Percentiles rank a stretch among this genome's conserved stretches.
Conservation (phyloP, 768 basidiomycete species). For the Multifurca ochricompacta region DNA sequence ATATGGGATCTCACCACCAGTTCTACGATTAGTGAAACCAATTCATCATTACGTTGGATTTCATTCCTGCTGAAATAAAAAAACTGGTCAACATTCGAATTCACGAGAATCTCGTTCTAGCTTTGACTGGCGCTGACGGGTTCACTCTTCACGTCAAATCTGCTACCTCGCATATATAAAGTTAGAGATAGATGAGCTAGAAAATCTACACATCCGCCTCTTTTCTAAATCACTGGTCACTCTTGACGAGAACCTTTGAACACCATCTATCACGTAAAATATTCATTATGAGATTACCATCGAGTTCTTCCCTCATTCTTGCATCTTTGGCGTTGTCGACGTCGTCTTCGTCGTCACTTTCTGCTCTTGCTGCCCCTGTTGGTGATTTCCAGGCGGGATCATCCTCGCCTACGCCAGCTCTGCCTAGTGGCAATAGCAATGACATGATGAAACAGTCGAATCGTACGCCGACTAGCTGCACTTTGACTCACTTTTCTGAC, state of each 20-base stretch:
- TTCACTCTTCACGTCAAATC: background rate
- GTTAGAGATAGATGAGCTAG: background rate
- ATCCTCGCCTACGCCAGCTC: background rate
- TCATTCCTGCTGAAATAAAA: background rate
- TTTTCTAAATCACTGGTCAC: slow-evolving; percentile 15
- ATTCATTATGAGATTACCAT: slow-evolving; percentile 26
- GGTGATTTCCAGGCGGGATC: background rate
- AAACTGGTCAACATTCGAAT: background rate
- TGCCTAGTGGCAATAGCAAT: slow-evolving; percentile 4
- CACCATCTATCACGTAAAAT: slow-evolving; percentile 7
- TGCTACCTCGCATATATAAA: background rate
- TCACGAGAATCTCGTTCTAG: background rate
- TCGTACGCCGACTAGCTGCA: background rate
- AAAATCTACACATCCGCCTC: background rate
- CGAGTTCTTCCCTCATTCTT: slow-evolving; percentile 30
- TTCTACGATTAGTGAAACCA: too few relatives aligned
- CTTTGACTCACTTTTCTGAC: background rate
- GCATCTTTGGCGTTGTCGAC: slow-evolving; percentile 26
- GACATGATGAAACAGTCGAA: background rate
- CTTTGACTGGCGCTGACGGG: background rate
- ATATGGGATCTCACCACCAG: background rate
- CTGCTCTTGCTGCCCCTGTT: slow-evolving; percentile 27
- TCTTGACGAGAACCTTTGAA: slow-evolving; percentile 9
- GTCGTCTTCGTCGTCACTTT: slow-evolving; percentile 27
- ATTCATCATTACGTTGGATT: too few relatives aligned